Base-by-base conservation (phyloP, 441 rosid genomes). In the Melastoma candidum region DNA sequence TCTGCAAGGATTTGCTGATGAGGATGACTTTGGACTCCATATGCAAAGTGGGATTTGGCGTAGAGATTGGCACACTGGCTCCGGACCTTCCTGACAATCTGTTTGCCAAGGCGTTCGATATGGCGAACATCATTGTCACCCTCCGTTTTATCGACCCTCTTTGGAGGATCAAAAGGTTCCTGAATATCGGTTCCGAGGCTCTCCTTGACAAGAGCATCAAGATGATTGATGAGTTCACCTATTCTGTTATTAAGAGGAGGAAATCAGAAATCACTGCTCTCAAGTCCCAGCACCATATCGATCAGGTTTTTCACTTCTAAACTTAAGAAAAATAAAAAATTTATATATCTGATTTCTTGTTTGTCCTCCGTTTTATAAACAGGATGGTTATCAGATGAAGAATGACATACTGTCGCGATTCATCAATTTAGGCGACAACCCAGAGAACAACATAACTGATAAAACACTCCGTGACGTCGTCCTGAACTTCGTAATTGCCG, bases 1-100 rank as follows among this genome's bases (percentile, higher is more conserved):
- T 26, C 49, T 17, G 22, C 22, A 17, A 92, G 97, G 95, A 85
- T 47, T 51, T 88, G 61, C 61, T 88, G 64, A 85, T 84, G 97
- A 79, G 97, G 76, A 80, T 92, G 98, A 88, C 98, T 7, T 60
- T 82, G 63, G 98, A 85, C 70, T 92, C 96, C 13, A 92, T 87
- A 64, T 92, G 96, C 72, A 87, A 85, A 62, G 96, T 92, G 46
- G 98, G 98, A 47, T 92, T 87, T 69, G 96, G 98, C 43, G 98
- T 85, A 13, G 92, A 92, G 63, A 82, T 84, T 53, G 97, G 98
- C 59, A 81, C 97, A 26, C 51, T 88, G 63, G 84, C 86, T 61
- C 85, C 86, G 27, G 69, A 69, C 60, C 64, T 85, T 56, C 92
- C 95, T 25, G 92, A 84, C 2, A 88, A 82, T 60, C 46, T 61